A percentile compares a stretch with the other conserved stretches of the same genome.
phyloP scores from a whole-genome alignment of 495 filamentous ascomycete genomes.

The Aspergillus cristatus region DNA sequence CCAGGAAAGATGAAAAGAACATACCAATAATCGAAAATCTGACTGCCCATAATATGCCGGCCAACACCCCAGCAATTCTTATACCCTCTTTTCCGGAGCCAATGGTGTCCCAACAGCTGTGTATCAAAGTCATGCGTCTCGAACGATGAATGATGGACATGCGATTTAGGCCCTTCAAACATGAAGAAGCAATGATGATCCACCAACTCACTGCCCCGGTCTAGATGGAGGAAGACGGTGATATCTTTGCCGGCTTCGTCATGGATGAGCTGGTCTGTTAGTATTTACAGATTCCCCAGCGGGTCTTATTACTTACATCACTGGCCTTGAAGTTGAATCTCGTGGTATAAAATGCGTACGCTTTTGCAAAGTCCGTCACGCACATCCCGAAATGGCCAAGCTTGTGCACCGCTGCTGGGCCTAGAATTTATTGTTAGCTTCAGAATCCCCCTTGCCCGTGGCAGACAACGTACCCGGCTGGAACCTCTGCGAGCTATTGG shows the following conservation, averaged over 20 bases:
- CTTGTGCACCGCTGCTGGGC: constrained; percentile 59
- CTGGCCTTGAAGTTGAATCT: constrained; percentile 53
- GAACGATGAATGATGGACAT: constrained; percentile 60
- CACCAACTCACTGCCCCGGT: constrained; percentile 46
- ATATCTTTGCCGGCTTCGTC: constrained; percentile 27
- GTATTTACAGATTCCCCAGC: constrained; percentile 7
- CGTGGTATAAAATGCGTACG: constrained; percentile 49
- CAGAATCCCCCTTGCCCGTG: too few species aligned
- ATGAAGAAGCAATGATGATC: constrained; percentile 66
- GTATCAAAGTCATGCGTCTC: constrained; percentile 65
- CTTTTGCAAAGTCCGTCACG: constrained; percentile 47
- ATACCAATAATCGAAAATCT: constrained; percentile 71
- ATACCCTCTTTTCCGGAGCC: constrained; percentile 51
- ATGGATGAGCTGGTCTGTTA: constrained; percentile 5
- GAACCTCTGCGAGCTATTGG: constrained; percentile 13
- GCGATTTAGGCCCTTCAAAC: constrained; percentile 37
- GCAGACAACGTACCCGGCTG: constrained; percentile 25
- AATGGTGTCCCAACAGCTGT: constrained; percentile 59
- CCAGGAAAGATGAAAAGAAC: too few species aligned
- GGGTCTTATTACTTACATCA: too few species aligned
- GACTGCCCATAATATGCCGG: constrained; percentile 59
- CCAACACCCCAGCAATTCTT: constrained; percentile 62
- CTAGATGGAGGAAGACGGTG: constrained; percentile 53
- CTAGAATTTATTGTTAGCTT: constrained; percentile 6
- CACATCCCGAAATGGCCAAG: constrained; percentile 60